Base-by-base conservation (phyloP, 345 rosid species). In the Melastoma malabathricum region DNA sequence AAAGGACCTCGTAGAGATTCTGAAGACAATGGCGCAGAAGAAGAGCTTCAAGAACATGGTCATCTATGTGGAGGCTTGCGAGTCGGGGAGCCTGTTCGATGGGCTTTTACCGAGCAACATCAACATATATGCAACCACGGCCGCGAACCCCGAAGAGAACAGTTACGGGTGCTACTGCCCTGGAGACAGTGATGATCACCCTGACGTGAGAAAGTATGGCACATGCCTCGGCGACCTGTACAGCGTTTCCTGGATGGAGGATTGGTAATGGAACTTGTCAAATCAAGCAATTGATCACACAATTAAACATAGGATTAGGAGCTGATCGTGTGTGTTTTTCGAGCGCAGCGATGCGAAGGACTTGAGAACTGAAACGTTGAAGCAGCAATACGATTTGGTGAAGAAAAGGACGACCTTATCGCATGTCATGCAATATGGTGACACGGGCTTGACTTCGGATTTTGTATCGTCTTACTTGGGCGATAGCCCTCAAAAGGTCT, bases 231-330 rank as follows among this genome's bases (percentile, higher is more conserved):
- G 90, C 13, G 95, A 85, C 20, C 3, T 63, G 23, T 85, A 79
- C 54, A 85, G 95, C 64, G 48, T 82, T 61, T 68, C 95, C 52
- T 85, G 95, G 95, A 51, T 82, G 76, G 95, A 85, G 65, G 87
- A 85, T 64, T 71, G 89, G 94, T 84, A 54, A 29, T 53, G 38
- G 38, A 16, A 41, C 22, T 17, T 19, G 18, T 20, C 12, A 6
- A 31, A 9, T 1, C 2, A 18, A 19, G 18, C 10, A 31, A 3
- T 8, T 17, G 18, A 41, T 20, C 3, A 12, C 2, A 20, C 15
- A 31, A 13, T 12, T 25, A 49, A 49, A 34, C 41, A 8, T 34
- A 34, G 41, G 1, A 34, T 34, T 34, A 34, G 41, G 41, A 34
- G 9, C 41, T 34, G 9, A 34, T 34, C 2, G 12, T n/a, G 12